phyloP scores from a whole-genome alignment of 768 basidiomycete species.

The Gelatoporia subvermispora region DNA sequence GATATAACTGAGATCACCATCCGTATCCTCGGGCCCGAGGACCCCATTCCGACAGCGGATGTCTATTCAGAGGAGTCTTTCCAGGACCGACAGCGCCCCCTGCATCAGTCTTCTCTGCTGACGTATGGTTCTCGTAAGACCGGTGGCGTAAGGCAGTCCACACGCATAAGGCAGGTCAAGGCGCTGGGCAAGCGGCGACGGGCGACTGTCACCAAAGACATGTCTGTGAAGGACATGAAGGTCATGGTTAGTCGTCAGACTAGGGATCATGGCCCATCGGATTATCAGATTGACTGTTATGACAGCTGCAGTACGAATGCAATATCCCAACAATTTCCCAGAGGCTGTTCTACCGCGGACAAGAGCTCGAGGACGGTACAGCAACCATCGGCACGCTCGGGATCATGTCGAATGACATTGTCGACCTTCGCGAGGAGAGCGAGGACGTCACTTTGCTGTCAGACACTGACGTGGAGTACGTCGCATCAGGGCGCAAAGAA shows the following conservation, averaged over 20 bases:
- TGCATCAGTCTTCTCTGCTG: constrained; percentile 17
- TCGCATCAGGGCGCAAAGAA: constrained; percentile 37
- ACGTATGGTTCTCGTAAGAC: constrained; percentile 36
- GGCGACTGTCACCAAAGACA: constrained; percentile 56
- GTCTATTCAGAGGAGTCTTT: too few relatives aligned
- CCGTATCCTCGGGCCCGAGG: constrained; percentile 32
- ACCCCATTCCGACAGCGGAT: too few relatives aligned
- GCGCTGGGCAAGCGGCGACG: constrained; percentile 45
- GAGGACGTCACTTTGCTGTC: constrained; percentile 54
- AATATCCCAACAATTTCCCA: constrained; percentile 75
- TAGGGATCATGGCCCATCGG: neutral
- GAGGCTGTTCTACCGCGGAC: constrained; percentile 55
- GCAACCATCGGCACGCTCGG: constrained; percentile 48
- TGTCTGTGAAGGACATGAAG: constrained; percentile 77
- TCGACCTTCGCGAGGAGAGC: constrained; percentile 61
- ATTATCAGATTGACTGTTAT: too few relatives aligned
- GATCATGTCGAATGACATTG: constrained; percentile 52
- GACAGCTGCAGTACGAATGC: constrained; percentile 56
- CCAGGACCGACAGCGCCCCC: constrained; percentile 7
- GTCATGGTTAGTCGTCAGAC: constrained; percentile 47
- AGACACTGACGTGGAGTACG: constrained; percentile 43
- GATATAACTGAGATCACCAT: constrained; percentile 58
- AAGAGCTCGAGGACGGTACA: constrained; percentile 62
- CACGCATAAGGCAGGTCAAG: constrained; percentile 58
- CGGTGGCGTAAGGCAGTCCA: constrained; percentile 49